Conservation (phyloP, 305 asterid species). For the Petunia hybrid region DNA sequence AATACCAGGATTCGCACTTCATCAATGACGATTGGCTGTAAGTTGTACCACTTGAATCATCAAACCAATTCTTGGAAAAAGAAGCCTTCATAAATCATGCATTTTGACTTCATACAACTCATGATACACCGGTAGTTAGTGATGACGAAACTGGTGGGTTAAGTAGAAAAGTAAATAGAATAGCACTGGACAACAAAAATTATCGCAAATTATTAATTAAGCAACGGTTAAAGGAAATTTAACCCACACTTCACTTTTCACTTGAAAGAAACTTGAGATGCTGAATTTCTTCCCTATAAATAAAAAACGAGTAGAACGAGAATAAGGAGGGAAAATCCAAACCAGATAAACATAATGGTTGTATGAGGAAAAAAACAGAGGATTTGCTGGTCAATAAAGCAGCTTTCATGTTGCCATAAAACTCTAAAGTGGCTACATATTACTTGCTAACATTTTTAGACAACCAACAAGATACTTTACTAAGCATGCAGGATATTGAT, state of each 20-base stretch:
- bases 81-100: neutral
- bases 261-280: neutral
- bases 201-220: neutral
- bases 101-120: neutral
- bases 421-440: neutral
- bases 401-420: neutral
- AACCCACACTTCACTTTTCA: neutral
- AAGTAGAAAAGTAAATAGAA: neutral
- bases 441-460: too few species aligned
- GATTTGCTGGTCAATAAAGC: neutral
- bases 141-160: neutral
- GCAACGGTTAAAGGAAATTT: neutral
- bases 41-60: neutral
- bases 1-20: too few species aligned
- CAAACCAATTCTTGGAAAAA: neutral
- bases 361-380: neutral
- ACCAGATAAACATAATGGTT: neutral
- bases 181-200: neutral
- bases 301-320: neutral
- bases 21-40: too few species aligned
- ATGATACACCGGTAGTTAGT: neutral
- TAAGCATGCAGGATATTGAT: neutral
- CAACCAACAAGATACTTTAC: neutral
- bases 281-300: neutral
- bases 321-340: neutral